Conservation (phyloP, 768 basidiomycete species). For the Boletus huronensis region DNA sequence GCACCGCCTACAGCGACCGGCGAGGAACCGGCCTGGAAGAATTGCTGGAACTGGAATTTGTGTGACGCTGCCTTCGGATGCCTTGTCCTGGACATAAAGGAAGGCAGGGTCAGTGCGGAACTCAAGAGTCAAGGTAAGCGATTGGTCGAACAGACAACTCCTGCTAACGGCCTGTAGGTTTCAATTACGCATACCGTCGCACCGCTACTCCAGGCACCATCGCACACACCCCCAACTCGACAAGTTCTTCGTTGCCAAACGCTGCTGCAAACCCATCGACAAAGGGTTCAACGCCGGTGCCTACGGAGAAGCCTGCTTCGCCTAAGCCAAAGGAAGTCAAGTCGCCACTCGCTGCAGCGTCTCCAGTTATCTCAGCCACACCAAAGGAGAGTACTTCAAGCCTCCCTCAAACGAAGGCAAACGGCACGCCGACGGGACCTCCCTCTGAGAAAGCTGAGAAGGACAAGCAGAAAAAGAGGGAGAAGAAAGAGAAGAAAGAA, state of each 20-base stretch:
- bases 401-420: constrained; percentile 31
- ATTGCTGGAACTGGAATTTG: constrained; percentile 99
- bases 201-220: constrained; percentile 53
- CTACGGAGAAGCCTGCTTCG: constrained; percentile 36
- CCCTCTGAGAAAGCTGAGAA: constrained; percentile 50
- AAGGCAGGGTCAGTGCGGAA: constrained; percentile 89
- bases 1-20: constrained; percentile 48
- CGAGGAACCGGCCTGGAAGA: constrained; percentile 97
- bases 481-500: constrained; percentile 61
- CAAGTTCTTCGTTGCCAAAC: constrained; percentile 49
- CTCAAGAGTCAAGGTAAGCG: constrained; percentile 83
- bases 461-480: constrained; percentile 56
- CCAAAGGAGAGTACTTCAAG: constrained; percentile 36
- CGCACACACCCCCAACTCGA: constrained; percentile 56
- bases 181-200: constrained; percentile 93
- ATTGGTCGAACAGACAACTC: background rate
- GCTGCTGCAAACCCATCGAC: constrained; percentile 32
- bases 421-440: constrained; percentile 30
- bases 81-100: constrained; percentile 83
- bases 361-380: constrained; percentile 33
- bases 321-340: constrained; percentile 32
- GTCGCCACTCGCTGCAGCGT: constrained; percentile 33
- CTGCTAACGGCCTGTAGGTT: constrained; percentile 49
- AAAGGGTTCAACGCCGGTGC: constrained; percentile 31
- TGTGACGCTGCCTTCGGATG: constrained; percentile 94